A percentile compares a stretch with the other conserved stretches of the same genome.
phyloP scores from a whole-genome alignment of 2,329 filamentous ascomycete genomes.

The Fusarium protoensiforme region DNA sequence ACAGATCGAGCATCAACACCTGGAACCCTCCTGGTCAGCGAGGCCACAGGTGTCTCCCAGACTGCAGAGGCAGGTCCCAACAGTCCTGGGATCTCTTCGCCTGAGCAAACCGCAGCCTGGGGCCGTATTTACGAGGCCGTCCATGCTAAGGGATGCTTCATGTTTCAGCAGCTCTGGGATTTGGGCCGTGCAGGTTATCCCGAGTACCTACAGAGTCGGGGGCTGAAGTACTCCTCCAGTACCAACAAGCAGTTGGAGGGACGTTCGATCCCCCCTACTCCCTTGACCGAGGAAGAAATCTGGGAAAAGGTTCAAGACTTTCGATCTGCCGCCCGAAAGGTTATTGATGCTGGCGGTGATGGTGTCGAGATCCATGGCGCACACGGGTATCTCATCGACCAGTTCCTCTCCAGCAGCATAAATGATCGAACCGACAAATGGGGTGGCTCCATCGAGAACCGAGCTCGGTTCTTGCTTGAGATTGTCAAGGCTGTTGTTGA shows the following conservation, averaged over 20 bases:
- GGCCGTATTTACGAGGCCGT: slow-evolving; percentile 69
- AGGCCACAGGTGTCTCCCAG: slow-evolving; percentile 57
- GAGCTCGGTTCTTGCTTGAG: slow-evolving; percentile 62
- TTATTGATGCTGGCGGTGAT: slow-evolving; percentile 74
- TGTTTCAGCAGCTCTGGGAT: slow-evolving; percentile 74
- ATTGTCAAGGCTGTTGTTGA: slow-evolving; percentile 54
- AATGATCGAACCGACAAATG: slow-evolving; percentile 66
- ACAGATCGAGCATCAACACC: slow-evolving; percentile 55
- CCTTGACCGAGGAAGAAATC: slow-evolving; percentile 73
- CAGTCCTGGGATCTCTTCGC: slow-evolving; percentile 68
- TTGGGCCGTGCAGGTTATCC: slow-evolving; percentile 61
- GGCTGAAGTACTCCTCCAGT: slow-evolving; percentile 43
- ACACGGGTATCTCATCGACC: slow-evolving; percentile 72
- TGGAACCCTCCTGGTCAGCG: slow-evolving; percentile 57
- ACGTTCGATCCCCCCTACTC: slow-evolving; percentile 11
- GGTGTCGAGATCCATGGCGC: slow-evolving; percentile 71
- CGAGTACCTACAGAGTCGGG: slow-evolving; percentile 32
- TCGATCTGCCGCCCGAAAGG: slow-evolving; percentile 63
- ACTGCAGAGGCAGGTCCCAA: slow-evolving; percentile 43
- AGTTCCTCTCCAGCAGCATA: slow-evolving; percentile 65
- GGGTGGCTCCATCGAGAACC: slow-evolving; percentile 65
- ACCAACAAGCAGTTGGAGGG: slow-evolving; percentile 39
- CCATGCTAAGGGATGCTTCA: slow-evolving; percentile 69
- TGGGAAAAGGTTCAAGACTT: slow-evolving; percentile 70
- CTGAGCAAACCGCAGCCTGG: slow-evolving; percentile 70